Evolutionary conservation across 805 yeast species (phyloP), one percentile per base, ranked within the genome.

Genomic region (Candida odintsovae): DNA sequence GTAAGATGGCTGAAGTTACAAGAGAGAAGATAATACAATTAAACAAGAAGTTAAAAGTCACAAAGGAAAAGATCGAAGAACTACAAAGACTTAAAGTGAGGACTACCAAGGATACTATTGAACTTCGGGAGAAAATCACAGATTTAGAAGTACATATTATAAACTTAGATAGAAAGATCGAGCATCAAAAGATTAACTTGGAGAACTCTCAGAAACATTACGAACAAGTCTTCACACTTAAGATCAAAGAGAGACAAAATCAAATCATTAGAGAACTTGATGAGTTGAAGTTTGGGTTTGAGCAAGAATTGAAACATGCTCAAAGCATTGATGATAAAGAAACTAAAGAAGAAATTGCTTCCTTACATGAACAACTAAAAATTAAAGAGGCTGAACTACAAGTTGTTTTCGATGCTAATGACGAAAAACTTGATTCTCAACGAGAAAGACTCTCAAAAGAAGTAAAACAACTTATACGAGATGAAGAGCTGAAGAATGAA

Each of bases 251-350:
- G 33, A 55, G 57, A 38, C 53, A 61, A 22, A 60, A 63, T 35
- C 19, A 52, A 55, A 29, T 55, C 61, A 16, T 56, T 51, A 33
- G 59, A 56, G 42, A 65, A 64, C 37, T 68, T 49, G 66, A 63
- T 49, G 69, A 71, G 42, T 50, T 70, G 33, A 58, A 63, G n/a
- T 51, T 26, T 9, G 23, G 35, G 35, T 29, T 49, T 25, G 49
- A 51, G 18, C 31, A 63, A 21, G 70, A 68, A 44, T 50, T 73
- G 5, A 53, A 60, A 16, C 47, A 52, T 4, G 68, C 70, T 0
- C 50, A 55, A 26, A 9, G 15, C 3, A 15, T 33, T 6, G 38
- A 44, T 40, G 43, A 39, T 20, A 31, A 36, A 3, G 31, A 44
- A 26, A 18, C 20, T 1, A 35, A 26, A 4, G 18, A 36, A 9